Evolutionary conservation across 208 protist species (phyloP), one percentile per base, ranked within the genome.

Genomic region (Trypanosoma cruzi): DNA sequence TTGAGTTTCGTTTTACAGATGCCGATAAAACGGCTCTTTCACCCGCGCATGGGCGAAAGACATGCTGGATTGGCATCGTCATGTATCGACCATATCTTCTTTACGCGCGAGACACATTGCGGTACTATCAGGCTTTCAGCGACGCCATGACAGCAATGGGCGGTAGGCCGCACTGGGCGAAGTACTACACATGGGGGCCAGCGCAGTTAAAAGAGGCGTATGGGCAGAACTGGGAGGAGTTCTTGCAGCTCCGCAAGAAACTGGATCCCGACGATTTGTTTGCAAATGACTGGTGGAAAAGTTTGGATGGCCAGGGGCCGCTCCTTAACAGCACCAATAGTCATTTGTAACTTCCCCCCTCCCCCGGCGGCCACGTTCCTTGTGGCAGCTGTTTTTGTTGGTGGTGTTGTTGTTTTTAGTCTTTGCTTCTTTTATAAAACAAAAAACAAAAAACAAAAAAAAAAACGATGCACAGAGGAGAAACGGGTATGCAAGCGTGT

Each of bases 31-130:
- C 80, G 4, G 80, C 77, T 64, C 68, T 95, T 69, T 90, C 83
- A 2, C 89, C 89, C 1, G 79, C 79, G 0, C 64, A 75, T 42
- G 85, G 81, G 4, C 79, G 86, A 13, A 61, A 68, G 11, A 93
- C 83, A 37, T 95, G 89, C 70, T 95, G 87, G 85, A 84, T 95
- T 44, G 89, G 89, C 11, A 79, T 92, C n/a, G 85, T 95, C 29
- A 95, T 95, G 87, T 95, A 95, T 80, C 72, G 77, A 16, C 89
- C 84, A 4, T 73, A 79, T 32, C 63, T 66, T 10, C 55, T 48
- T 20, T 71, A 90, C 37, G 86, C 89, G 6, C 73, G 64, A 13
- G 86, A 91, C 67, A 91, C 82, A 26, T 71, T 74, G n/a, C 61
- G 71, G 28, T 89, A 74, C 75, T 92, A 92, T 67, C 73, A 90